phyloP scores from a whole-genome alignment of 1,139 yeast genomes.

The Yamadazyma diddensiae region DNA sequence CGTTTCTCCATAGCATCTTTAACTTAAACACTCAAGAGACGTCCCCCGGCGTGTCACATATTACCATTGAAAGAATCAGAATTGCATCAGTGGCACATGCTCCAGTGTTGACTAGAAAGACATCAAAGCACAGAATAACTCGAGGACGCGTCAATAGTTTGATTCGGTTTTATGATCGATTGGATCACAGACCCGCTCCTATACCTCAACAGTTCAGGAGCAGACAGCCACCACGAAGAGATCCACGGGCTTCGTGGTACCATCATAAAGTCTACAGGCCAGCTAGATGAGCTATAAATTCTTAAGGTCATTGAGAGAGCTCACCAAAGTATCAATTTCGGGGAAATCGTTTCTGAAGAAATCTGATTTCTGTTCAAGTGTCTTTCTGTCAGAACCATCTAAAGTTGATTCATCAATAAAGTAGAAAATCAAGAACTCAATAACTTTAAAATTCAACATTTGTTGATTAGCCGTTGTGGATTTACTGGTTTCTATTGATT shows the following conservation, averaged over 20 bases:
- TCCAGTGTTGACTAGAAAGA: neutral
- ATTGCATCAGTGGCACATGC: neutral
- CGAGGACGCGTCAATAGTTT: neutral
- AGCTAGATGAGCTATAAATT: too few species aligned
- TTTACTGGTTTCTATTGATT: conserved; percentile 10
- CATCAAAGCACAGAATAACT: neutral
- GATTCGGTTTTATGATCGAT: neutral
- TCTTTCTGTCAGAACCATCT: conserved; percentile 20
- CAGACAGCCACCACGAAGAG: too few species aligned
- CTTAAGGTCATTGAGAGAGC: conserved; percentile 36
- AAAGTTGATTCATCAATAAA: conserved; percentile 58
- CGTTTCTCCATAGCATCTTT: neutral
- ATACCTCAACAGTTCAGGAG: neutral
- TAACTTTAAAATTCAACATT: conserved; percentile 54
- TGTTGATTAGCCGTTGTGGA: conserved; percentile 25
- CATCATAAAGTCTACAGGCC: too few species aligned
- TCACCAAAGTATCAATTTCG: conserved; percentile 40
- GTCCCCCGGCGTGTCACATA: neutral
- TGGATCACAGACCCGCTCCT: too few species aligned
- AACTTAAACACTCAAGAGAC: neutral
- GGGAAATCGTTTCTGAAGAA: conserved; percentile 48
- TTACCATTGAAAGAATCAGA: neutral
- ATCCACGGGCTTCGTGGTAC: too few species aligned
- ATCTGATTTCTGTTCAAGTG: conserved; percentile 52
- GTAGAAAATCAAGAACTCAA: conserved; percentile 72